phyloP scores from a whole-genome alignment of 1,284 basidiomycete species.

The Leccinum fuscescens region DNA sequence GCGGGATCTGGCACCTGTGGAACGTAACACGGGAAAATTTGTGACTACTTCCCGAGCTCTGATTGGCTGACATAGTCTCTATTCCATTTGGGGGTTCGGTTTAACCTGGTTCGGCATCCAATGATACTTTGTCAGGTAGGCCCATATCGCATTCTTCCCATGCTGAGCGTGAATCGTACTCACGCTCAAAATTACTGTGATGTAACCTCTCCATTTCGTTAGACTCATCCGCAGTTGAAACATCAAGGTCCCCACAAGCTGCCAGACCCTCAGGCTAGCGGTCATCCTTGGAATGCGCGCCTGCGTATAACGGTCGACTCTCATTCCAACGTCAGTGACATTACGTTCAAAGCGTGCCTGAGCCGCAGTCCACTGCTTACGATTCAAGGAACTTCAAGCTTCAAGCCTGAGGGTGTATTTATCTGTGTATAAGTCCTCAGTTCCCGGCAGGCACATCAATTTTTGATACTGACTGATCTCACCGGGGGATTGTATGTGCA shows the following conservation, averaged over 20 bases:
- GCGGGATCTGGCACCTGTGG: too few relatives aligned
- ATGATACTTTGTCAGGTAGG: background rate
- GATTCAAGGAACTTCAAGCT: background rate
- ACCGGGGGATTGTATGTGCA: background rate
- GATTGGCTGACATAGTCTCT: too few relatives aligned
- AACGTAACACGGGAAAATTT: too few relatives aligned
- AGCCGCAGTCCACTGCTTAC: background rate
- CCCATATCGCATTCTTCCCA: background rate
- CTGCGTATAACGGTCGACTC: background rate
- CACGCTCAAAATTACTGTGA: background rate
- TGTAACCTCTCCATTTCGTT: background rate
- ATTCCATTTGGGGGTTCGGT: background rate
- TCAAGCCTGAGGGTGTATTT: background rate
- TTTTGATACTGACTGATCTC: background rate
- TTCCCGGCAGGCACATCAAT: background rate
- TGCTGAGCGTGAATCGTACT: background rate
- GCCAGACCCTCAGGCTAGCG: background rate
- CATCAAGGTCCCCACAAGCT: background rate
- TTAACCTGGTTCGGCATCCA: background rate
- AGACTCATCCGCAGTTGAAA: background rate
- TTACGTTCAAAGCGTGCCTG: background rate
- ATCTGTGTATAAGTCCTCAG: background rate
- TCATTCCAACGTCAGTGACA: background rate
- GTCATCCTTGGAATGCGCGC: too few relatives aligned
- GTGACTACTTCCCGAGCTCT: too few relatives aligned